phyloP scores from a whole-genome alignment of 176 grass and related monocot genomes.

The Luzula sylvatica region DNA sequence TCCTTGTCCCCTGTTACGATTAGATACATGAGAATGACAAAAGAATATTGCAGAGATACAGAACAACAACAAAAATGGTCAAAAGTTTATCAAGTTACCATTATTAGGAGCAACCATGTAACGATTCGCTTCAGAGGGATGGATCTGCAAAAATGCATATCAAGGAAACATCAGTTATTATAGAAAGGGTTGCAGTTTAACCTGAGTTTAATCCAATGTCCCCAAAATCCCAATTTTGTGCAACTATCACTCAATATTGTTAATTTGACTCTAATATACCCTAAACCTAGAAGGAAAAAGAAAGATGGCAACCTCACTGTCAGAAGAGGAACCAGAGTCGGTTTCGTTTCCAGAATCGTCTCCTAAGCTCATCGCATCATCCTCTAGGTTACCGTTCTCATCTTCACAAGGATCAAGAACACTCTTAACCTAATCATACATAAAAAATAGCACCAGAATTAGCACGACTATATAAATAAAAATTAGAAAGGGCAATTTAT shows the following conservation, averaged over 20 bases:
- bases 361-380: conserved; percentile 49
- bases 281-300: too few species aligned
- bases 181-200: too few species aligned
- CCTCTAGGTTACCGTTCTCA: conserved; percentile 46
- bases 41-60: conserved; percentile 9
- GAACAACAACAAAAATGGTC: conserved; percentile 7
- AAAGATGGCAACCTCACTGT: conserved; percentile 59
- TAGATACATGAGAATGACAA: conserved; percentile 22
- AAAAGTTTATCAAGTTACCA: conserved; percentile 46
- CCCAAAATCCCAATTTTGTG: too few species aligned
- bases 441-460: neutral
- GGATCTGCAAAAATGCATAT: conserved; percentile 41
- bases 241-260: too few species aligned
- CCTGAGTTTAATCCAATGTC: too few species aligned
- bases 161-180: neutral
- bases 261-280: too few species aligned
- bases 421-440: conserved; percentile 78
- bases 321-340: conserved; percentile 40
- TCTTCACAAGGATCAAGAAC: conserved; percentile 94
- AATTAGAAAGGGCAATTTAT: conserved; percentile 1
- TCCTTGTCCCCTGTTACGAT: conserved; percentile 31
- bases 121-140: conserved; percentile 46
- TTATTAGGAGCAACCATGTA: conserved; percentile 78
- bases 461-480: conserved; percentile 8
- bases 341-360: conserved; percentile 48